Base-by-base conservation (phyloP, 306 rosid genomes). In the Aeschynomene evenia region DNA sequence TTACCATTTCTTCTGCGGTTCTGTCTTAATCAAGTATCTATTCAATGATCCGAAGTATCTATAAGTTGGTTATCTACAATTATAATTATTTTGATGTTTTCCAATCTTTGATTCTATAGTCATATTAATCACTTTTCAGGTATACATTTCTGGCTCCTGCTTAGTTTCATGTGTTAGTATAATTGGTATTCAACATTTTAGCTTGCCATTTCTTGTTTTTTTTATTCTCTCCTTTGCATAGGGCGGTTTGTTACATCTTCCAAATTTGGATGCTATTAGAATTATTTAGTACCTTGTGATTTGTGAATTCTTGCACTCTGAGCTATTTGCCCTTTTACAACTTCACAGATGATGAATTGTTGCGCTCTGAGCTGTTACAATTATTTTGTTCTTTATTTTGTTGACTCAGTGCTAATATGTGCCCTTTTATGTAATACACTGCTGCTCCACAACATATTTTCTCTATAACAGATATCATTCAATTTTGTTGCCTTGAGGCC, bases 281-380 rank as follows among this genome's bases (percentile, higher is more conserved):
- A 26, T 63, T 28, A 73, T 63, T 14, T 39, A 4, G 20, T 50
- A 14, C 7, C 12, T 20, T 76, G 81, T n/a, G n/a, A n/a, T n/a
- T n/a, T n/a, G n/a, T n/a, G n/a, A n/a, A n/a, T n/a, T n/a, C n/a
- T n/a, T n/a, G n/a, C n/a, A n/a, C n/a, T n/a, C n/a, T n/a, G n/a
- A n/a, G n/a, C n/a, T n/a, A n/a, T n/a, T n/a, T n/a, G n/a, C n/a
- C n/a, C n/a, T n/a, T n/a, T n/a, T n/a, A n/a, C n/a, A n/a, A n/a
- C n/a, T n/a, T n/a, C n/a, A n/a, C n/a, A n/a, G n/a, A n/a, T n/a
- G n/a, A n/a, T n/a, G n/a, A n/a, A n/a, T n/a, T n/a, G n/a, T n/a
- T n/a, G n/a, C n/a, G n/a, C n/a, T n/a, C n/a, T n/a, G n/a, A n/a
- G n/a, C n/a, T n/a, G n/a, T n/a, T n/a, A n/a, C n/a, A n/a, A n/a